phyloP scores from a whole-genome alignment of 2,329 filamentous ascomycete genomes.

The Aspergillus aculeatinus region DNA sequence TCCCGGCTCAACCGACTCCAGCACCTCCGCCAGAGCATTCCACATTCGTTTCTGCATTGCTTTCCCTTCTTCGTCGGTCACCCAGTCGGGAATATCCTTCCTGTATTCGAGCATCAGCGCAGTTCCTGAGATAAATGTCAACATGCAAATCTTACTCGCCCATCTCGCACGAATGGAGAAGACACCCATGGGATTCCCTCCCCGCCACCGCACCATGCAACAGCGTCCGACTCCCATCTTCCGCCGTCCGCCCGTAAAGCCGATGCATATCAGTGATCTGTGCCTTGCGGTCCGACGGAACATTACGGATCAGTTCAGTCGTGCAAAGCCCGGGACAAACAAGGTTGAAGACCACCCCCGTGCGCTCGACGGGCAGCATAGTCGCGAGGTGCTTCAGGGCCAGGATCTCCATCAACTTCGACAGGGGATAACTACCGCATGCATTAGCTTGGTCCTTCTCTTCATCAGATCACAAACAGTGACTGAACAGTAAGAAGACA shows the following conservation, averaged over 20 bases:
- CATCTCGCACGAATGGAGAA: conserved; percentile 7
- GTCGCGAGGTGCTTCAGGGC: conserved; percentile 30
- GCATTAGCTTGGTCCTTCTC: background rate
- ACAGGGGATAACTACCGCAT: conserved; percentile 20
- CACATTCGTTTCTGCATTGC: conserved; percentile 8
- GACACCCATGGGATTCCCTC: conserved; percentile 27
- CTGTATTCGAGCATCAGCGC: background rate
- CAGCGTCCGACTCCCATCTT: conserved; percentile 33
- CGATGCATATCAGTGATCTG: conserved; percentile 20
- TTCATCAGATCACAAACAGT: background rate
- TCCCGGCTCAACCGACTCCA: conserved; percentile 7
- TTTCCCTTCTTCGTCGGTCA: conserved; percentile 6
- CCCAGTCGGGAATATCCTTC: conserved; percentile 7
- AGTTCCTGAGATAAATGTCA: too few relatives aligned
- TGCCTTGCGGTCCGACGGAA: conserved; percentile 19
- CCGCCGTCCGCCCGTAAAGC: conserved; percentile 26
- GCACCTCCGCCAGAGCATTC: background rate
- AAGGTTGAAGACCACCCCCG: conserved; percentile 33
- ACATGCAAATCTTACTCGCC: background rate
- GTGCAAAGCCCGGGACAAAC: conserved; percentile 33
- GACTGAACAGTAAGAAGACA: background rate
- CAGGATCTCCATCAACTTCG: conserved; percentile 37
- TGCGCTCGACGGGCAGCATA: conserved; percentile 21
- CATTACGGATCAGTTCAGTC: conserved; percentile 27
- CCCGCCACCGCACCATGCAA: conserved; percentile 29